Evolutionary conservation across 78 protist genomes (phyloP).

Genomic region (Dictyostelium intermedium): DNA sequence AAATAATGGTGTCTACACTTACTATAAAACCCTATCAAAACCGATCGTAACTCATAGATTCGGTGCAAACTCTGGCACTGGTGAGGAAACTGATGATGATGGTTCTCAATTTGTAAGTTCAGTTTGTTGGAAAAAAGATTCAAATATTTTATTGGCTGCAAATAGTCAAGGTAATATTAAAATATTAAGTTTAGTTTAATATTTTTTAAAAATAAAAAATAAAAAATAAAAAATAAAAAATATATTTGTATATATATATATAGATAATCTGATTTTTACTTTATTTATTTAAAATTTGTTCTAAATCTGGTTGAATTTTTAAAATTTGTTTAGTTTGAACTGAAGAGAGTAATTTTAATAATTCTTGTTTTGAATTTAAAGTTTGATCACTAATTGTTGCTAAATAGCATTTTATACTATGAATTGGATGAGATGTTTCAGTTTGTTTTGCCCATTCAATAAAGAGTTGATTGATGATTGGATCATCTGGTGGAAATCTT

Average conservation of each 20-base stretch:
- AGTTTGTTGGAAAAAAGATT: conserved; percentile 83
- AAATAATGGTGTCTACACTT: conserved; percentile 85
- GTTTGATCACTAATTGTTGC: background rate
- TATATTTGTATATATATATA: no score
- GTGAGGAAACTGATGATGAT: conserved; percentile 86
- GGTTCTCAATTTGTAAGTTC: conserved; percentile 83
- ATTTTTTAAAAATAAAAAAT: background rate
- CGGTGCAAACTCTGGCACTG: conserved; percentile 75
- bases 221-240: background rate
- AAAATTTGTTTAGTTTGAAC: background rate
- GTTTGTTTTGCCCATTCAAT: conserved; percentile 52
- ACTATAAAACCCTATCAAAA: conserved; percentile 78
- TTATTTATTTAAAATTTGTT: background rate
- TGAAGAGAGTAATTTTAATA: background rate
- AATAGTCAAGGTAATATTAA: conserved; percentile 83
- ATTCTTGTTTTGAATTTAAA: background rate
- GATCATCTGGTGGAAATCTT: conserved; percentile 16
- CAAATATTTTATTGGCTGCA: conserved; percentile 79
- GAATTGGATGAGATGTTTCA: conserved; percentile 1
- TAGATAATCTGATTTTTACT: no score
- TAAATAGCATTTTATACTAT: conserved; percentile 42
- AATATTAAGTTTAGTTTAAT: conserved; percentile 41
- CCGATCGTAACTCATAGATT: conserved; percentile 80
- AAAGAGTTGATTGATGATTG: conserved; percentile 1
- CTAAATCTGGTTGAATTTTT: background rate